A percentile compares a stretch with the other conserved stretches of the same genome.
Conservation (phyloP, 805 yeast species). For the Cyberlindnera amylophila region DNA sequence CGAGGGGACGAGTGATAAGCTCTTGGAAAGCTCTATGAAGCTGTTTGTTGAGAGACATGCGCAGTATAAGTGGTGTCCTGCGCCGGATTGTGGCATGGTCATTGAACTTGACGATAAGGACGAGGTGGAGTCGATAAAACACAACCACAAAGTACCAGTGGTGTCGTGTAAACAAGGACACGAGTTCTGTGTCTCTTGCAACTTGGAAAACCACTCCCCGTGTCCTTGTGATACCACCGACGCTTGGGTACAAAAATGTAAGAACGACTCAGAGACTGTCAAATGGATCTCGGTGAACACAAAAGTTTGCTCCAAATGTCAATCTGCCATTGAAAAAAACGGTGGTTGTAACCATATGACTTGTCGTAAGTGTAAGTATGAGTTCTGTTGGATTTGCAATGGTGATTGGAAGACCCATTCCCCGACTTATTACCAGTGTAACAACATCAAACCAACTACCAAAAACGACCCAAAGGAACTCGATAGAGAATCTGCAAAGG, state of each 20-base stretch:
- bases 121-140: slow-evolving; percentile 10
- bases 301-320: slow-evolving; percentile 81
- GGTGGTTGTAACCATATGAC: slow-evolving; percentile 98
- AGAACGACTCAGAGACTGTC: slow-evolving; percentile 83
- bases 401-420: slow-evolving; percentile 74
- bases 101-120: slow-evolving; percentile 34
- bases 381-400: slow-evolving; percentile 93
- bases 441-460: slow-evolving; percentile 43
- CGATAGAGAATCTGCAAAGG: slow-evolving; percentile 36
- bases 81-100: slow-evolving; percentile 68
- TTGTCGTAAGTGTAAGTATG: slow-evolving; percentile 69
- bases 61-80: slow-evolving; percentile 75
- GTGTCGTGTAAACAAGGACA: slow-evolving; percentile 67
- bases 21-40: slow-evolving; percentile 38
- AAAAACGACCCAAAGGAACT: slow-evolving; percentile 26
- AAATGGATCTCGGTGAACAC: slow-evolving; percentile 87
- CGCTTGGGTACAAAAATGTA: slow-evolving; percentile 74
- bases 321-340: slow-evolving; percentile 76
- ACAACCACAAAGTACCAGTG: slow-evolving; percentile 45
- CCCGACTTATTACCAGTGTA: slow-evolving; percentile 62
- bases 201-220: slow-evolving; percentile 75
- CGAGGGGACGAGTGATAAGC: slow-evolving; percentile 26
- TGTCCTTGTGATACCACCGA: slow-evolving; percentile 70
- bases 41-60: slow-evolving; percentile 49
- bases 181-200: slow-evolving; percentile 76